These are phyloP conservation scores for Sclerotinia subarctica DNA, from an alignment of 2,329 filamentous ascomycete genomes.

Conservation along the genomic window DNA sequence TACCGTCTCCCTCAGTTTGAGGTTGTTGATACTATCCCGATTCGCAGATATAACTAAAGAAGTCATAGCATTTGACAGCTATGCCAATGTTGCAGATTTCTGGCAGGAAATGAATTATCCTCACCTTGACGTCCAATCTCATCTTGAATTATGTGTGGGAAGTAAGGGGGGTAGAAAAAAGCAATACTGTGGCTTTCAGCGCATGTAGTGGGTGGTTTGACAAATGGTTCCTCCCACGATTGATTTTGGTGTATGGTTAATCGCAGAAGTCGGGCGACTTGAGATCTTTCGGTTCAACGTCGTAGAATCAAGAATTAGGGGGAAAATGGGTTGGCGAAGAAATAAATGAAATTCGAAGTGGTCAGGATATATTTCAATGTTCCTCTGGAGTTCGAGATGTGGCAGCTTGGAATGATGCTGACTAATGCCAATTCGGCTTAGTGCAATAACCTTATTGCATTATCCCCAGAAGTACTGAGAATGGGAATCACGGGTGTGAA, in stretches of 20 bases:
- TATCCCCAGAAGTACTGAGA: neutral
- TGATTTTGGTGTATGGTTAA: neutral
- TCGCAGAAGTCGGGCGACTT: neutral
- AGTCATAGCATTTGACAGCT: neutral
- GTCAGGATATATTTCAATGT: slow-evolving; percentile 7
- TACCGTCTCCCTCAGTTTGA: slow-evolving; percentile 29
- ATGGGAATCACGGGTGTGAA: too few species aligned
- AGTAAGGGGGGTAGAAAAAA: slow-evolving; percentile 27
- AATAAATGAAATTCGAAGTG: neutral
- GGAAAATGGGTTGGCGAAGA: neutral
- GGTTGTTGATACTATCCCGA: slow-evolving; percentile 23
- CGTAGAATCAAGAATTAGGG: neutral
- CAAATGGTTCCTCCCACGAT: slow-evolving; percentile 24
- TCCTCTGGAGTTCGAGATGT: slow-evolving; percentile 20
- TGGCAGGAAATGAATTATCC: slow-evolving; percentile 27
- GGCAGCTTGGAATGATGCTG: slow-evolving; percentile 20
- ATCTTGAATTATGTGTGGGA: slow-evolving; percentile 41
- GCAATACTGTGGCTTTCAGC: slow-evolving; percentile 29
- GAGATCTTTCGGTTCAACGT: neutral
- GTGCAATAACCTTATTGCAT: slow-evolving; percentile 1
- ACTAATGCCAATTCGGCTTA: slow-evolving; percentile 23
- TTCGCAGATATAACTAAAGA: slow-evolving; percentile 17
- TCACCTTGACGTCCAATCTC: slow-evolving; percentile 60
- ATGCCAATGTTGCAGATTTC: neutral
- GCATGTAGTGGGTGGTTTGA: slow-evolving; percentile 16